A percentile compares a stretch with the other conserved stretches of the same genome.
phyloP scores from a whole-genome alignment of 176 grass and related monocot species.

The Secale cereale region DNA sequence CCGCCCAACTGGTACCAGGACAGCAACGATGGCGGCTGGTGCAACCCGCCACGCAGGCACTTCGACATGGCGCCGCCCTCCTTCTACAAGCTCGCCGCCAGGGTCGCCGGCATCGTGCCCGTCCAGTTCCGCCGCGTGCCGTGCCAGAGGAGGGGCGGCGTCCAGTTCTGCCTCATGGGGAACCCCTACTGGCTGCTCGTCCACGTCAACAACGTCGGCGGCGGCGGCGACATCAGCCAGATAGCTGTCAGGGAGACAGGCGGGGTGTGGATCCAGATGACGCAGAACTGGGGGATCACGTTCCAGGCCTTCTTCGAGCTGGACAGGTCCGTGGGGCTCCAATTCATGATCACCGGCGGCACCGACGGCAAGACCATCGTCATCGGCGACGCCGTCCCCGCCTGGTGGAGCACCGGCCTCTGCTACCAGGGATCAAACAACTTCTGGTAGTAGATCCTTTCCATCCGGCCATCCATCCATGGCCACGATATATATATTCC shows the following conservation, averaged over 20 bases:
- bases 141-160: slow-evolving; percentile 37
- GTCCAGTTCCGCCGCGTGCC: slow-evolving; percentile 71
- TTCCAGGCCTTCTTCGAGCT: slow-evolving; percentile 46
- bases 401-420: slow-evolving; percentile 36
- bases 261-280: slow-evolving; percentile 19
- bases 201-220: slow-evolving; percentile 58
- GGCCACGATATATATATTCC: no score
- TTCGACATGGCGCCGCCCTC: slow-evolving; percentile 69
- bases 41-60: slow-evolving; percentile 73
- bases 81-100: slow-evolving; percentile 44
- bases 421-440: slow-evolving; percentile 69
- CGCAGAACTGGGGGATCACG: slow-evolving; percentile 59
- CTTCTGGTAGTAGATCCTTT: slow-evolving; percentile 16
- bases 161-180: slow-evolving; percentile 53
- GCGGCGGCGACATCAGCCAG: slow-evolving; percentile 37
- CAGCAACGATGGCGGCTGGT: slow-evolving; percentile 73
- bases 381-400: slow-evolving; percentile 39
- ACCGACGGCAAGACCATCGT: slow-evolving; percentile 37
- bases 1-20: slow-evolving; percentile 52
- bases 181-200: slow-evolving; percentile 67
- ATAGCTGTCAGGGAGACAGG: slow-evolving; percentile 23
- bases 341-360: slow-evolving; percentile 39
- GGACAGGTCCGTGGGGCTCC: slow-evolving; percentile 6
- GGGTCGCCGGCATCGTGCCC: slow-evolving; percentile 53
- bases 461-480: no score